Conservation (phyloP, 2,329 filamentous ascomycete genomes). For the Amauroascus niger region DNA sequence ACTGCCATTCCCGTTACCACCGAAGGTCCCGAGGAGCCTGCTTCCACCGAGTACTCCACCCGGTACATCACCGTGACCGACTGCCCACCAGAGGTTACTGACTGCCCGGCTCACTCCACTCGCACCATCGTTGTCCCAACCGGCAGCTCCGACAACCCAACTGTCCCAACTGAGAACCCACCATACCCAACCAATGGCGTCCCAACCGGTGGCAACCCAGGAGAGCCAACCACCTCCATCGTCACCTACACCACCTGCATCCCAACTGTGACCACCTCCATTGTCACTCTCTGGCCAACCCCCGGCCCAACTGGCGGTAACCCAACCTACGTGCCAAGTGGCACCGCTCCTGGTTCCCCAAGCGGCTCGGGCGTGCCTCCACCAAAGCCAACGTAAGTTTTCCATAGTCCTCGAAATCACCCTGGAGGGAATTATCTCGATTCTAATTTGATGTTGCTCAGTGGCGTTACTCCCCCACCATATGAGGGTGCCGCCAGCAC, state of each 20-base stretch:
- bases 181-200: conserved; percentile 9
- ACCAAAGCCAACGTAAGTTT: conserved; percentile 7
- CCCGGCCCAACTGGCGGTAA: conserved; percentile 14
- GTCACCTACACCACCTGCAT: conserved; percentile 48
- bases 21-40: conserved; percentile 7
- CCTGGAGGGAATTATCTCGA: not conserved
- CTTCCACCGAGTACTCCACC: conserved; percentile 45
- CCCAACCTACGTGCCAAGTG: conserved; percentile 11
- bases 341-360: conserved; percentile 11
- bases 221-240: conserved; percentile 15
- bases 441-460: not conserved
- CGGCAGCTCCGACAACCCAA: conserved; percentile 1
- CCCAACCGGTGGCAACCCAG: not conserved
- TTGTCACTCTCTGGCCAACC: conserved; percentile 15
- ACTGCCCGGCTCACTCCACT: conserved; percentile 13
- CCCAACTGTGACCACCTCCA: conserved; percentile 17
- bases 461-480: conserved; percentile 15
- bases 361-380: conserved; percentile 8
- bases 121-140: conserved; percentile 6
- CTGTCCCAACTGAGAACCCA: conserved; percentile 10
- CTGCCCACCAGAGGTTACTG: conserved; percentile 46
- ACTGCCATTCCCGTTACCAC: conserved; percentile 18
- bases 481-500: conserved; percentile 26
- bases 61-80: conserved; percentile 54
- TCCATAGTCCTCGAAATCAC: not conserved